Conservation (phyloP, 2,329 filamentous ascomycete genomes). For the Arthrocladium fulminans region DNA sequence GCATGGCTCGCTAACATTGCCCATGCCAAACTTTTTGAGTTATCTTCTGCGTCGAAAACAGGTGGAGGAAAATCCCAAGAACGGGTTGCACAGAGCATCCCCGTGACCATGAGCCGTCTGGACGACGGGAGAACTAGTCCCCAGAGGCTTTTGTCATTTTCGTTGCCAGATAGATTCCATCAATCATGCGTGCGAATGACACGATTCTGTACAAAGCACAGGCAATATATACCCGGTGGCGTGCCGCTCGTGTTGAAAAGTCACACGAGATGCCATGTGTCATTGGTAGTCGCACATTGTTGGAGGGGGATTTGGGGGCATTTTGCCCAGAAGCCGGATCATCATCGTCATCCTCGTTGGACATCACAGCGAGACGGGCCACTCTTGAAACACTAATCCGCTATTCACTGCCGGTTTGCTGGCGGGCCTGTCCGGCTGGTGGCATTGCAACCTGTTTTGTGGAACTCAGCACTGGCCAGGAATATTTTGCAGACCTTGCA, state of each 20-base stretch:
- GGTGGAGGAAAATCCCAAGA: no score
- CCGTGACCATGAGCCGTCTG: no score
- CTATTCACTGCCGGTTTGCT: neutral
- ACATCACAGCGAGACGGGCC: neutral
- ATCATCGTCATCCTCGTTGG: neutral
- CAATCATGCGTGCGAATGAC: neutral
- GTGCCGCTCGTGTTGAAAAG: neutral
- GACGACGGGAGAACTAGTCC: no score
- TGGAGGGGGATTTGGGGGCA: neutral
- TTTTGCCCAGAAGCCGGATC: neutral
- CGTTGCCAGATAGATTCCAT: no score
- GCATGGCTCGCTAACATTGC: no score
- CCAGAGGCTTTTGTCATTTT: no score
- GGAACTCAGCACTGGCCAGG: neutral
- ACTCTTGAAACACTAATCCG: neutral
- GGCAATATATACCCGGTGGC: neutral
- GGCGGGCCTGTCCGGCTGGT: neutral
- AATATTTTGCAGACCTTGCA: conserved; percentile 2
- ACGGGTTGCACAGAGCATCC: no score
- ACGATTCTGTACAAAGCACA: neutral
- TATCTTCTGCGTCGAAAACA: no score
- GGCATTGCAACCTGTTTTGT: neutral
- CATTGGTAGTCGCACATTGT: neutral
- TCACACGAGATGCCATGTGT: neutral
- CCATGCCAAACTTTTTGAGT: no score